Base-by-base conservation (phyloP, 371 early-diverging fungal genomes). In the Polyrhizophydium stewartii region DNA sequence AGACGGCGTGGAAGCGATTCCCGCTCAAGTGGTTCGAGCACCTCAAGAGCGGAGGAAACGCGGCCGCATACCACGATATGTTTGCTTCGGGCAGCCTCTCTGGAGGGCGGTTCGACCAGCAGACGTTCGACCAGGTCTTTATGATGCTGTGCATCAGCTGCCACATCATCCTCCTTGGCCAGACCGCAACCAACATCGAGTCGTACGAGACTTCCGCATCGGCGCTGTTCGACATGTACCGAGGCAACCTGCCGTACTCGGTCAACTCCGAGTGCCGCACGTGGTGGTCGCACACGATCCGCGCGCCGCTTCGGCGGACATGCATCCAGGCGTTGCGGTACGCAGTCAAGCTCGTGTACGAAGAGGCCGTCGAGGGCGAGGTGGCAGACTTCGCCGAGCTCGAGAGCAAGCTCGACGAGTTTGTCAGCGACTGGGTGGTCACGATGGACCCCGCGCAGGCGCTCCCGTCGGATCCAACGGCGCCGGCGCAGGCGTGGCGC, bases 1-100 rank as follows among this genome's bases (percentile, higher is more conserved):
- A 64, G 43, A 35, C 60, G 16, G 12, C 25, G 38, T 32, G 46
- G 59, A 30, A 50, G 1, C 50, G 46, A 9, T 71, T 66, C 40
- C 72, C 66, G 21, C 38, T 49, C 17, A 55, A 56, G n/a, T 71
- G 72, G 72, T 63, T 61, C 56, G 63, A 66, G 33, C 60, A 59
- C 43, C 51, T 71, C n/a, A 67, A 61, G 38, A n/a, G n/a, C n/a
- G n/a, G n/a, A n/a, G n/a, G n/a, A n/a, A n/a, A n/a, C n/a, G n/a
- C n/a, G n/a, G n/a, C n/a, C n/a, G n/a, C 35, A 43, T 16, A 43
- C 17, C n/a, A 43, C 16, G n/a, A n/a, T 43, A 43, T 16, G 16
- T 43, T 43, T 43, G n/a, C 43, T 43, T n/a, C n/a, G 16, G n/a
- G n/a, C n/a, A n/a, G n/a, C n/a, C n/a, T n/a, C n/a, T n/a, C n/a